Percentiles rank a stretch among this genome's conserved stretches.
phyloP scores from a whole-genome alignment of 2,329 filamentous ascomycete genomes.

The Ceratocystis papillata region DNA sequence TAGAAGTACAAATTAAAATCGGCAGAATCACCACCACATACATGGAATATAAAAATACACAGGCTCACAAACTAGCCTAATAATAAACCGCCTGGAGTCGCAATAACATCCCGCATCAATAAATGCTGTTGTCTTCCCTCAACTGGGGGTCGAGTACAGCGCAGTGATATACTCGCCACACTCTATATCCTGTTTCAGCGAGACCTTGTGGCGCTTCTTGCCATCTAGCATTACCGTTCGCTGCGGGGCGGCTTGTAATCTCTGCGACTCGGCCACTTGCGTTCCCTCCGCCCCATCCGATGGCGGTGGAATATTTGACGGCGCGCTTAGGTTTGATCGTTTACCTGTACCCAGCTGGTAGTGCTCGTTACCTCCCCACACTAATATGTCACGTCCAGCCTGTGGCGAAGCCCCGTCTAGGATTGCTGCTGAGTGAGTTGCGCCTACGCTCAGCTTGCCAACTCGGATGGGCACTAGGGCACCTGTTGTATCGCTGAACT shows the following conservation, averaged over 20 bases:
- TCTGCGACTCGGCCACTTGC: conserved; percentile 53
- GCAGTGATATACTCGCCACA: conserved; percentile 74
- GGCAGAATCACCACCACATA: neutral
- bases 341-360: conserved; percentile 90
- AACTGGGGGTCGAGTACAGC: conserved; percentile 54
- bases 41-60: conserved; percentile 4
- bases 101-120: too few species aligned
- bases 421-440: conserved; percentile 69
- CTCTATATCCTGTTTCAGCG: conserved; percentile 75
- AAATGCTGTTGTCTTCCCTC: neutral
- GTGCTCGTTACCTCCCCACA: conserved; percentile 91
- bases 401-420: conserved; percentile 62
- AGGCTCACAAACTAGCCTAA: neutral
- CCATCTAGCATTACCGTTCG: conserved; percentile 54
- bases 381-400: conserved; percentile 70
- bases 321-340: conserved; percentile 65
- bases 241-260: conserved; percentile 70
- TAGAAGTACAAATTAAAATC: neutral
- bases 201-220: conserved; percentile 55
- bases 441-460: conserved; percentile 60
- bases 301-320: conserved; percentile 66
- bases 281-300: conserved; percentile 48
- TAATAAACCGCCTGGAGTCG: too few species aligned
- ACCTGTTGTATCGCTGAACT: conserved; percentile 68
- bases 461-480: conserved; percentile 67